A percentile compares a stretch with the other conserved stretches of the same genome.
These are phyloP conservation scores for Tephrocybe sp. DNA, from an alignment of 768 basidiomycete species.

Conservation along the genomic window DNA sequence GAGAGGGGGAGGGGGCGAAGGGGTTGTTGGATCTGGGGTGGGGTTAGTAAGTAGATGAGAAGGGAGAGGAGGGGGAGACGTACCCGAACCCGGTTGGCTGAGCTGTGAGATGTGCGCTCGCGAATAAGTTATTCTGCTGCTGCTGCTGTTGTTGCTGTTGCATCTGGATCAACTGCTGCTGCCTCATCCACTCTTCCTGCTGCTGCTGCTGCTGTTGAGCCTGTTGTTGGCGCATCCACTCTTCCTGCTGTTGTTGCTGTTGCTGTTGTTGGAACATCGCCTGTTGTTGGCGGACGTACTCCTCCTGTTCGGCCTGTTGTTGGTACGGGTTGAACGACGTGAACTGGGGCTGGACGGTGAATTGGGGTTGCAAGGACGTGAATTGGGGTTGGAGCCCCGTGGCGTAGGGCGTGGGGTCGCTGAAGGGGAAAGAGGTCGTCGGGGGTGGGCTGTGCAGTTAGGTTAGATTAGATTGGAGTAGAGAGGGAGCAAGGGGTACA, in stretches of 20 bases:
- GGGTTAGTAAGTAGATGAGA: neutral
- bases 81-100: conserved; percentile 82
- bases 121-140: conserved; percentile 46
- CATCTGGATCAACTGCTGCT: conserved; percentile 42
- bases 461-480: conserved; percentile 6
- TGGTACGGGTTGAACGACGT: conserved; percentile 94
- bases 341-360: conserved; percentile 81
- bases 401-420: conserved; percentile 60
- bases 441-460: conserved; percentile 31
- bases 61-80: conserved; percentile 19
- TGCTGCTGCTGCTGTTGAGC: neutral
- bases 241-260: conserved; percentile 48
- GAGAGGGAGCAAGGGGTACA: conserved; percentile 26
- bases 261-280: conserved; percentile 53
- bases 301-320: conserved; percentile 91
- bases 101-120: conserved; percentile 20
- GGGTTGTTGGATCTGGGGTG: conserved; percentile 88
- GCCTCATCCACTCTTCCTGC: no score
- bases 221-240: conserved; percentile 34
- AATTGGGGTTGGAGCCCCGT: conserved; percentile 56
- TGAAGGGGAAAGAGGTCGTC: no score
- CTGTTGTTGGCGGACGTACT: no score
- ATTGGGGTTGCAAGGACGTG: conserved; percentile 71
- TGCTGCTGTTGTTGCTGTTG: conserved; percentile 63
- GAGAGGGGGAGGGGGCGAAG: conserved; percentile 61